Conservation (phyloP, 495 filamentous ascomycete genomes). For the Extremus antarcticus region DNA sequence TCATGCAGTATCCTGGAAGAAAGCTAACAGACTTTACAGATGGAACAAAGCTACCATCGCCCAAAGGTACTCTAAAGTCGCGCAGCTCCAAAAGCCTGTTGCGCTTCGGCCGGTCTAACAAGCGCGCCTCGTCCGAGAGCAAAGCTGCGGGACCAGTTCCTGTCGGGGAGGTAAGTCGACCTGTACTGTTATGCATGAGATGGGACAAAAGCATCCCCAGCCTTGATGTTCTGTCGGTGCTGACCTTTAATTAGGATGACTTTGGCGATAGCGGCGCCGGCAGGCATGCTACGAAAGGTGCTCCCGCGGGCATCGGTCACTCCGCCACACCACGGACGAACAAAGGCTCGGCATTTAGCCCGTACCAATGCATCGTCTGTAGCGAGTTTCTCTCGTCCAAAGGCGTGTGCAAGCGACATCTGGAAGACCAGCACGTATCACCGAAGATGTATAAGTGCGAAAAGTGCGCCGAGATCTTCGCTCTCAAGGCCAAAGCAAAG, state of each 20-base stretch:
- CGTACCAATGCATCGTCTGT: constrained; percentile 14
- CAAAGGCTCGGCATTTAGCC: background rate
- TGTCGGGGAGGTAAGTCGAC: background rate
- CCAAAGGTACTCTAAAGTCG: background rate
- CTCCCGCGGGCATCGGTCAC: too few species aligned
- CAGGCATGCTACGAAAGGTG: too few species aligned
- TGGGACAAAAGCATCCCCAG: too few species aligned
- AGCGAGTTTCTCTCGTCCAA: constrained; percentile 8
- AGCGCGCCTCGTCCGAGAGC: background rate
- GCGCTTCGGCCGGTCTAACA: background rate
- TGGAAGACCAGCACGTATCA: constrained; percentile 16
- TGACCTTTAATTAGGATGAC: too few species aligned
- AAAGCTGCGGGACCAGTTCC: background rate
- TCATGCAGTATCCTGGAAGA: background rate
- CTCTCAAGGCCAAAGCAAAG: constrained; percentile 9
- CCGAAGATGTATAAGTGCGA: constrained; percentile 12
- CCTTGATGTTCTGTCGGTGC: too few species aligned
- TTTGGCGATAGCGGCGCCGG: too few species aligned
- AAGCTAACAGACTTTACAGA: background rate
- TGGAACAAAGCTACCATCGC: background rate
- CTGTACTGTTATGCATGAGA: too few species aligned
- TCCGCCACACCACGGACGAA: too few species aligned
- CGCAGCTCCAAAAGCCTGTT: background rate
- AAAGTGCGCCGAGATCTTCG: constrained; percentile 6
- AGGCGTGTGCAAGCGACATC: constrained; percentile 17